phyloP scores from a whole-genome alignment of 2,329 filamentous ascomycete species.

The Annulohypoxylon truncatum region DNA sequence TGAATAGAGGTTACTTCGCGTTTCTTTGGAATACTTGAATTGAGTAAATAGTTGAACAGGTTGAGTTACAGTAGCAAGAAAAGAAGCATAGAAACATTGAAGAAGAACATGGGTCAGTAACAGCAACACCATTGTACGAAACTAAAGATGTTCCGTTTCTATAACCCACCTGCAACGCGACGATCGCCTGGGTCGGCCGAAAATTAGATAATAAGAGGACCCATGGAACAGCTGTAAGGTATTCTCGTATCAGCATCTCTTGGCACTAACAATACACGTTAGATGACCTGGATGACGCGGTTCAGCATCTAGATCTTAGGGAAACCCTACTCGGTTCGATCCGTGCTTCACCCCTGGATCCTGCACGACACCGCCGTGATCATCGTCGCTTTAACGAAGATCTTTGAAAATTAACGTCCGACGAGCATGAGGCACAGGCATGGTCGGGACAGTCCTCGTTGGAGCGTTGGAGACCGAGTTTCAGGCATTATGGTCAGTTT shows the following conservation, averaged over 20 bases:
- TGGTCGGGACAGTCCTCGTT: neutral
- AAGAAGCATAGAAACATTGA: neutral
- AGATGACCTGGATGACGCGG: conserved; percentile 7
- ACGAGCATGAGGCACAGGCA: neutral
- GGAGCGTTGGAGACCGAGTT: neutral
- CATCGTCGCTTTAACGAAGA: conserved; percentile 68
- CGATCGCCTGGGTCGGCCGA: conserved; percentile 19
- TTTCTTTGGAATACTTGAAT: neutral
- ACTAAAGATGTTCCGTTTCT: conserved; percentile 1
- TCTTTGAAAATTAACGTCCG: conserved; percentile 58
- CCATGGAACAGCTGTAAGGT: neutral
- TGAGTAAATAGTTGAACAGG: neutral
- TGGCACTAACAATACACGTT: neutral
- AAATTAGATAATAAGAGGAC: neutral
- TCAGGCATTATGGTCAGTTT: neutral
- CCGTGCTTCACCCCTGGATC: neutral
- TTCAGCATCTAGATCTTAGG: conserved; percentile 10
- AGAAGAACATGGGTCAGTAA: neutral
- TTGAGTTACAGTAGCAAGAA: neutral
- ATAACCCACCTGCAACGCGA: neutral
- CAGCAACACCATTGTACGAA: neutral
- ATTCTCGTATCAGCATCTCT: conserved; percentile 20
- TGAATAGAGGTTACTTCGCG: neutral
- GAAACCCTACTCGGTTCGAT: neutral
- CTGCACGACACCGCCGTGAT: conserved; percentile 14